These are phyloP conservation scores for Eimeria necatrix DNA, from an alignment of 169 alveolate genomes.

Conservation along the genomic window DNA sequence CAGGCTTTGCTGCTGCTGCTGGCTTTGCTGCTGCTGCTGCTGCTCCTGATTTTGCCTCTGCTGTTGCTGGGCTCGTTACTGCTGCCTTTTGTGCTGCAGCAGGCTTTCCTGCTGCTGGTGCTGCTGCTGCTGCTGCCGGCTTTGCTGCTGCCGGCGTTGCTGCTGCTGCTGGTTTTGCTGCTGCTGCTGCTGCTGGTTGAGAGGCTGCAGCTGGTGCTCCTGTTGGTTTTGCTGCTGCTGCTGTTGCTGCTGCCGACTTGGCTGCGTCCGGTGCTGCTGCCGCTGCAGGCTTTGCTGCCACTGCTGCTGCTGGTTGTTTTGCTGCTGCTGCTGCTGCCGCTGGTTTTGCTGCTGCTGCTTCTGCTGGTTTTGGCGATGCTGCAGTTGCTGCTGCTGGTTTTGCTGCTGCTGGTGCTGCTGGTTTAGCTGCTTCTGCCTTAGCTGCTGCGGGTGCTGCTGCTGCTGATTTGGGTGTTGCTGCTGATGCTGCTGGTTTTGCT, in stretches of 20 bases:
- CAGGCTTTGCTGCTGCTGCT: not conserved
- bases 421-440: not conserved
- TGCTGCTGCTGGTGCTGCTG: not conserved
- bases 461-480: not conserved
- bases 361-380: too few relatives aligned
- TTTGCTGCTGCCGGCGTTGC: too few relatives aligned
- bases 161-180: too few relatives aligned
- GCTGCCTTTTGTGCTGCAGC: not conserved
- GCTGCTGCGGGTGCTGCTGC: slow-evolving; percentile 5
- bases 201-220: too few relatives aligned
- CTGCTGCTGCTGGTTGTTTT: not conserved
- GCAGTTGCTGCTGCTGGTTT: not conserved
- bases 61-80: not conserved
- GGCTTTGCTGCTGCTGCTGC: slow-evolving; percentile 14
- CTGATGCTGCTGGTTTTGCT: not conserved
- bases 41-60: not conserved
- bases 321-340: too few relatives aligned
- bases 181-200: too few relatives aligned
- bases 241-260: too few relatives aligned
- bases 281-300: not conserved
- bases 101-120: not conserved
- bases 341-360: too few relatives aligned
- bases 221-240: too few relatives aligned
- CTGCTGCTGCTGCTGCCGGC: too few relatives aligned
- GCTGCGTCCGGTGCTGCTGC: not conserved